Conservation (phyloP, 202 grass and related monocot species). For the Digitaria exilis region DNA sequence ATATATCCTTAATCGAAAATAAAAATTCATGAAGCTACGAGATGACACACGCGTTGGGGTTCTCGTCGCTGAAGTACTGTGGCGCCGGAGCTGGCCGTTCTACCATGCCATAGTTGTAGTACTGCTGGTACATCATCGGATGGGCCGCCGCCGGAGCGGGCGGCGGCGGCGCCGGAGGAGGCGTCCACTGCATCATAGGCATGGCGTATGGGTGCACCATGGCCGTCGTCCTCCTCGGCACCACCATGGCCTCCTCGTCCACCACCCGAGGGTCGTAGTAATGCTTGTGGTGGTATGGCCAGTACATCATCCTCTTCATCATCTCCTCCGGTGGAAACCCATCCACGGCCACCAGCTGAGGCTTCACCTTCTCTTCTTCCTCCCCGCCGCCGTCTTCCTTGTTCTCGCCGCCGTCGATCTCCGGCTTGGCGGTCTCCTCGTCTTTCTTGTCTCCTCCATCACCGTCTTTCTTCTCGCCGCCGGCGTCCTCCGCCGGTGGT, state of each 20-base stretch:
- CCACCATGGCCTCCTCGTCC: no score
- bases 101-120: constrained; percentile 44
- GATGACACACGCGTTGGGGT: constrained; percentile 70
- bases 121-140: constrained; percentile 18
- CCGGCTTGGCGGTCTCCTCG: constrained; percentile 14
- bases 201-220: not conserved
- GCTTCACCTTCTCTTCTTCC: constrained; percentile 38
- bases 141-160: not conserved
- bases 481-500: constrained; percentile 12
- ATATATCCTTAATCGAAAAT: no score
- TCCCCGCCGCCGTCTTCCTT: not conserved
- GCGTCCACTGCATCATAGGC: constrained; percentile 22
- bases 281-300: constrained; percentile 28
- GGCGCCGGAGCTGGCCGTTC: constrained; percentile 33
- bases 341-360: constrained; percentile 44
- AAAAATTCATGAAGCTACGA: constrained; percentile 40
- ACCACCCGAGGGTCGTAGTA: not conserved
- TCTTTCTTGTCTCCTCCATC: constrained; percentile 30
- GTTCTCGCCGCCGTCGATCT: no score
- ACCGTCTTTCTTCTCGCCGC: not conserved
- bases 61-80: constrained; percentile 70
- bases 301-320: constrained; percentile 70
- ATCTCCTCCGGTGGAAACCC: constrained; percentile 55
- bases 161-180: not conserved
- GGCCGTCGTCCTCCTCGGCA: constrained; percentile 36